Percentiles rank a stretch among this genome's conserved stretches.
These are phyloP conservation scores for Mycena belliarum DNA, from an alignment of 768 basidiomycete species.

Conservation along the genomic window DNA sequence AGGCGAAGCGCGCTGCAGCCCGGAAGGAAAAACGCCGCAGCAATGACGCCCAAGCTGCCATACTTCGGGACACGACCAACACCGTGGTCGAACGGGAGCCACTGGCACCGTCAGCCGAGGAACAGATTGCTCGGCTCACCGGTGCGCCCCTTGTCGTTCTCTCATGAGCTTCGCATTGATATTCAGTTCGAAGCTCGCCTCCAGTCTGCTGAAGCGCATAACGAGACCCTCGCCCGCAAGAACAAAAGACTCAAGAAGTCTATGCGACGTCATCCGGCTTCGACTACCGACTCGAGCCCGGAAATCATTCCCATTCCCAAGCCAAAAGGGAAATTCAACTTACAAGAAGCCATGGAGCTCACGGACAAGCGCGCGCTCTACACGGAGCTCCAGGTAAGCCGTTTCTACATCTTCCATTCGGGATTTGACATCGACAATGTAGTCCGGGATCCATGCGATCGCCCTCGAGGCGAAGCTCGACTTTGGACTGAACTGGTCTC, in stretches of 20 bases:
- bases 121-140: neutral
- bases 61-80: constrained; percentile 2
- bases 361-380: neutral
- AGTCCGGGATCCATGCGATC: neutral
- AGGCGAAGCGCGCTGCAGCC: neutral
- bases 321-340: constrained; percentile 1
- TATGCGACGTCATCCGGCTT: neutral
- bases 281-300: neutral
- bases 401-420: neutral
- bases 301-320: neutral
- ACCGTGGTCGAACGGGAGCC: neutral
- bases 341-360: neutral
- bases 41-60: neutral
- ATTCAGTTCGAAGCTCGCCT: neutral
- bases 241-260: neutral
- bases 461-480: neutral
- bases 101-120: neutral
- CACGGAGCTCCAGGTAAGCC: neutral
- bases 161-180: neutral
- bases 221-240: neutral
- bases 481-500: neutral
- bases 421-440: neutral
- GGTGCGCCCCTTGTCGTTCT: neutral
- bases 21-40: neutral
- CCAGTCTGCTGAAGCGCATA: neutral